A percentile compares a stretch with the other conserved stretches of the same genome.
These are phyloP conservation scores for Pythium aristosporum DNA, from an alignment of 352 stramenopile species.

Conservation along the genomic window DNA sequence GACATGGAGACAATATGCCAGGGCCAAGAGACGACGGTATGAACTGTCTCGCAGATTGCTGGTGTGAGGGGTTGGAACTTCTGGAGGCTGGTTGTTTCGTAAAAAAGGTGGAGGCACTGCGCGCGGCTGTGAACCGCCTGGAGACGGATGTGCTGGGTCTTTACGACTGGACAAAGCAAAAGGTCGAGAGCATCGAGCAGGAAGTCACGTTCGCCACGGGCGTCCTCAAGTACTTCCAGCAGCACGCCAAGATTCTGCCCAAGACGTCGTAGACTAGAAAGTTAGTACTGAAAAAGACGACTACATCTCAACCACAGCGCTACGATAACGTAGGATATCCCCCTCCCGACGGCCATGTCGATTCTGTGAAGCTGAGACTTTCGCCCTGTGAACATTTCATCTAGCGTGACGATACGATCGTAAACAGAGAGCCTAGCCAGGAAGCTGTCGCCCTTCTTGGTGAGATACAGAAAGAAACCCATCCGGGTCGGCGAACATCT, in stretches of 20 bases:
- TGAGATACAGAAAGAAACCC: too few species aligned
- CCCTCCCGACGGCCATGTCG: too few species aligned
- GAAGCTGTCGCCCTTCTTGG: too few species aligned
- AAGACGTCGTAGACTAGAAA: slow-evolving; percentile 7
- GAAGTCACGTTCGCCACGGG: slow-evolving; percentile 28
- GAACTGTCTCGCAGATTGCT: background rate
- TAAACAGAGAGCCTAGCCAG: too few species aligned
- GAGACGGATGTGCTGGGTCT: slow-evolving; percentile 49
- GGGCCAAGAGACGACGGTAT: slow-evolving; percentile 16
- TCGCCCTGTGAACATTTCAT: too few species aligned
- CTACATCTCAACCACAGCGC: too few species aligned
- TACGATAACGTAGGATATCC: too few species aligned
- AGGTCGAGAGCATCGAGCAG: slow-evolving; percentile 29
- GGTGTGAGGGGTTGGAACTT: background rate
- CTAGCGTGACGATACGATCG: too few species aligned
- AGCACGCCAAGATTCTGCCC: slow-evolving; percentile 36
- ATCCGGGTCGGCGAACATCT: too few species aligned
- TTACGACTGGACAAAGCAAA: slow-evolving; percentile 60
- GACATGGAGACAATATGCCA: slow-evolving; percentile 13
- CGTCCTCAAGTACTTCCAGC: slow-evolving; percentile 33
- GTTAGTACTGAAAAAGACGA: background rate
- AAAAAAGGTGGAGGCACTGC: slow-evolving; percentile 39
- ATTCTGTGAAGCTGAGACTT: too few species aligned
- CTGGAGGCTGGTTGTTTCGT: too few species aligned
- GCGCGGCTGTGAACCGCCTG: slow-evolving; percentile 30